Evolutionary conservation across 2,329 filamentous ascomycete genomes (phyloP).

Genomic region (Diaporthe vaccinii): DNA sequence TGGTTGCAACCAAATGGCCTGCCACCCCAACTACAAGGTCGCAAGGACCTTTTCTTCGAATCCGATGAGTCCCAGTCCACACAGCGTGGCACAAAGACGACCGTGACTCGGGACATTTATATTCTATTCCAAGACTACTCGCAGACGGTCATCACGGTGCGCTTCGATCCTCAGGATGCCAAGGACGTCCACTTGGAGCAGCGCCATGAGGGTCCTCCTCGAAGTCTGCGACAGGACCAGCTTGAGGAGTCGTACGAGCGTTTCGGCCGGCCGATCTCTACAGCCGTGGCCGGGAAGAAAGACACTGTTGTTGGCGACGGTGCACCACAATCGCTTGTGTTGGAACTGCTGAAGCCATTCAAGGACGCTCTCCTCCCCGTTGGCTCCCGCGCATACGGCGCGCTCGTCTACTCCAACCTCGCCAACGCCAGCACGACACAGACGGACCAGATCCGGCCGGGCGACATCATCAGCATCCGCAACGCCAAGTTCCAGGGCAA

Average conservation of each 20-base stretch:
- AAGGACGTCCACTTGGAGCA: slow-evolving; percentile 84
- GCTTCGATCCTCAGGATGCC: slow-evolving; percentile 82
- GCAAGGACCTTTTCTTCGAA: slow-evolving; percentile 87
- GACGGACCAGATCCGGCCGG: slow-evolving; percentile 90
- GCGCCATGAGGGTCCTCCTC: slow-evolving; percentile 86
- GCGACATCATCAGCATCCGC: slow-evolving; percentile 92
- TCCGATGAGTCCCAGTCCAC: slow-evolving; percentile 81
- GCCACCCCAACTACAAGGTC: slow-evolving; percentile 84
- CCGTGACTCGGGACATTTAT: slow-evolving; percentile 84
- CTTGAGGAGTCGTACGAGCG: slow-evolving; percentile 87
- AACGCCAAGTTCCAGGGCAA: slow-evolving; percentile 97
- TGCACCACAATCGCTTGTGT: slow-evolving; percentile 81
- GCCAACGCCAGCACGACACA: slow-evolving; percentile 93
- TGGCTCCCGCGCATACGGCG: slow-evolving; percentile 90
- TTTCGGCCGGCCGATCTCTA: slow-evolving; percentile 83
- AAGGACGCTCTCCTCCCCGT: slow-evolving; percentile 83
- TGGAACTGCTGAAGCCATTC: slow-evolving; percentile 82
- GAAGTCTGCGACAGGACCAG: slow-evolving; percentile 88
- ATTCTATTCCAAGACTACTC: slow-evolving; percentile 97
- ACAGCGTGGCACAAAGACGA: slow-evolving; percentile 77
- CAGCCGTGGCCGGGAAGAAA: slow-evolving; percentile 78
- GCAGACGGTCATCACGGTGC: slow-evolving; percentile 87
- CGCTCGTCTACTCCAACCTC: slow-evolving; percentile 93
- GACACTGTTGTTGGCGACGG: slow-evolving; percentile 88
- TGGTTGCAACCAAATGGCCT: slow-evolving; percentile 86